phyloP scores from a whole-genome alignment of 1,139 yeast genomes.

The Scheffersomyces illinoinensis region DNA sequence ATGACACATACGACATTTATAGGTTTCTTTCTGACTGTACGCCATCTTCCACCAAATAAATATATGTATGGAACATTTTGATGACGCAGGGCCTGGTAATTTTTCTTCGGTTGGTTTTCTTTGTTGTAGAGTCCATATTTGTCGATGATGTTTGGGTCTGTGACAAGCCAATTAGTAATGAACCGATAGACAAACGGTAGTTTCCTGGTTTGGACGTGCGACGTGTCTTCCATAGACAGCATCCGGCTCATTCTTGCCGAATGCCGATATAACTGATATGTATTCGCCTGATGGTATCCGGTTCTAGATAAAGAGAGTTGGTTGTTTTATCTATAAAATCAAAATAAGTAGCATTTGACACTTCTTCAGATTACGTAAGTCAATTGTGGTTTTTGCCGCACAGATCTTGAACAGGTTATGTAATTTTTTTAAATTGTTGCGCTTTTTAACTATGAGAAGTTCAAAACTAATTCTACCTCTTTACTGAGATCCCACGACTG shows the following conservation, averaged over 20 bases:
- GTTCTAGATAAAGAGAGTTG: not conserved
- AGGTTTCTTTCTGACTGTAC: slow-evolving; percentile 42
- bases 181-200: slow-evolving; percentile 18
- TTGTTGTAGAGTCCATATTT: slow-evolving; percentile 4
- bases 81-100: slow-evolving; percentile 38
- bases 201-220: not conserved
- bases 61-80: slow-evolving; percentile 40
- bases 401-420: not conserved
- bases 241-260: not conserved
- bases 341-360: not conserved
- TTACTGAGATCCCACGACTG: not conserved
- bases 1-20: slow-evolving; percentile 34
- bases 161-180: slow-evolving; percentile 45
- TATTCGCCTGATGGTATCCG: not conserved
- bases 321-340: not conserved
- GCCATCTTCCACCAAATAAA: slow-evolving; percentile 65
- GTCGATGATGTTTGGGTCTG: slow-evolving; percentile 34
- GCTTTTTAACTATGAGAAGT: not conserved
- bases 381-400: not conserved
- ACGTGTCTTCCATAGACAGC: not conserved
- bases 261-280: not conserved
- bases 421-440: not conserved
- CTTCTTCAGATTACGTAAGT: not conserved
- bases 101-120: slow-evolving; percentile 13
- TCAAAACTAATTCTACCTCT: not conserved